Base-by-base conservation (phyloP, 805 yeast species). In the Ogataea glucozyma region DNA sequence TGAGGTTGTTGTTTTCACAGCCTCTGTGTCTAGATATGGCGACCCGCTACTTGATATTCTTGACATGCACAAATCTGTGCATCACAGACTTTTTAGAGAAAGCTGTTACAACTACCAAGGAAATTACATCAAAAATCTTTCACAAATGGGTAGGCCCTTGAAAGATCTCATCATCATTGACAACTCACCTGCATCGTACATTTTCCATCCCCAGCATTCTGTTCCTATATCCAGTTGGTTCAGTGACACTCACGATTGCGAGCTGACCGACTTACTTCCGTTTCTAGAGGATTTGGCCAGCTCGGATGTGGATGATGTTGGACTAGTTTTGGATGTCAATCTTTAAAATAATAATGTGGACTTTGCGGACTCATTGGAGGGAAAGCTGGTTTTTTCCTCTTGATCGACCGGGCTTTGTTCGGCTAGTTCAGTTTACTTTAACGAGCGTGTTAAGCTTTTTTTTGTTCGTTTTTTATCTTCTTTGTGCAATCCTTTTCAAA, bases 141-240 rank as follows among this genome's bases (percentile, higher is more conserved):
- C 96, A 5, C 97, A 88, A 64, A 80, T 93, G 54, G 99, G 99
- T 10, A 75, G 99, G 57, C 97, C 97, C 2, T 70, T 93, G 48
- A 69, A 76, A 43, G 95, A 89, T 52, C 71, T 85, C 32, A 89
- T 93, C 44, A 93, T 93, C 52, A 81, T 93, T 51, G 99, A 93
- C 70, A 93, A 93, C 66, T 90, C 98, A 2, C 98, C 99, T 1
- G 96, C 98, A 3, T 88, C 97, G n/a, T 93, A 93, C 66, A 83
- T 91, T 43, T 87, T 93, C 73, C 98, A 93, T 62, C 99, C 99
- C 16, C 95, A 88, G 64, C 97, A 93, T 69, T 95, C 98, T 7
- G 85, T 93, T 21, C 99, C 99, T 18, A 87, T 93, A 21, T 87
- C 96, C 52, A 83, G 93, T 63, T 93, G 99, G 99, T 93, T 93